phyloP scores from a whole-genome alignment of 2,329 filamentous ascomycete genomes.

The Alternaria brassicicola region DNA sequence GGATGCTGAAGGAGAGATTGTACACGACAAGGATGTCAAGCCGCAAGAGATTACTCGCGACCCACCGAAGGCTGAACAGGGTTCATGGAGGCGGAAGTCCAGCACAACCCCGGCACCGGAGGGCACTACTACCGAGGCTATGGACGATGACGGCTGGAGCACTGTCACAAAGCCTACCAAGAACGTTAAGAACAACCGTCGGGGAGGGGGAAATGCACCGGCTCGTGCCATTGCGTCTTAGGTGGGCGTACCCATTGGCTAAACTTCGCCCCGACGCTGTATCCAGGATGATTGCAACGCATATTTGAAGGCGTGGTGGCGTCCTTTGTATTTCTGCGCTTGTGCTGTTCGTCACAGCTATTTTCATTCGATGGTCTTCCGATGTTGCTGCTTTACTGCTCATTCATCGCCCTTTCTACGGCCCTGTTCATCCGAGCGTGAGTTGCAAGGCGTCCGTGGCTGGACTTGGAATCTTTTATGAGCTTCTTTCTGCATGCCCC shows the following conservation, averaged over 20 bases:
- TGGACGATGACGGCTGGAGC: constrained; percentile 62
- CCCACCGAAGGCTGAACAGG: constrained; percentile 47
- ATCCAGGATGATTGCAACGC: constrained; percentile 37
- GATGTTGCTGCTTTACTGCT: constrained; percentile 28
- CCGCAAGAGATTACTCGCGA: constrained; percentile 61
- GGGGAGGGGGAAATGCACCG: constrained; percentile 47
- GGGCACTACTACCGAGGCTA: constrained; percentile 52
- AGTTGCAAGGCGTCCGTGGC: constrained; percentile 25
- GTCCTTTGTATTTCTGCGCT: constrained; percentile 27
- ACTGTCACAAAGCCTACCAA: constrained; percentile 57
- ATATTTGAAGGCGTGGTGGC: constrained; percentile 33
- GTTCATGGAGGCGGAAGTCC: constrained; percentile 50
- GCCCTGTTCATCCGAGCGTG: constrained; percentile 17
- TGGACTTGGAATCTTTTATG: constrained; percentile 23
- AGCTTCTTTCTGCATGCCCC: constrained; percentile 25
- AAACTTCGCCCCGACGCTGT: constrained; percentile 19
- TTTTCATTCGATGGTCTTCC: constrained; percentile 29
- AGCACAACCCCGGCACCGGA: constrained; percentile 39
- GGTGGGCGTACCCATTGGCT: constrained; percentile 16
- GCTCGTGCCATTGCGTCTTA: constrained; percentile 57
- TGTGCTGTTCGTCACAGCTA: constrained; percentile 31
- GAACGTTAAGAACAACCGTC: constrained; percentile 46
- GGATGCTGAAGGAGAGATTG: constrained; percentile 57
- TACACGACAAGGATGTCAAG: constrained; percentile 61
- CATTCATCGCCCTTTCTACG: constrained; percentile 12